Base-by-base conservation (phyloP, 2,329 filamentous ascomycete genomes). In the Fusarium continuum region DNA sequence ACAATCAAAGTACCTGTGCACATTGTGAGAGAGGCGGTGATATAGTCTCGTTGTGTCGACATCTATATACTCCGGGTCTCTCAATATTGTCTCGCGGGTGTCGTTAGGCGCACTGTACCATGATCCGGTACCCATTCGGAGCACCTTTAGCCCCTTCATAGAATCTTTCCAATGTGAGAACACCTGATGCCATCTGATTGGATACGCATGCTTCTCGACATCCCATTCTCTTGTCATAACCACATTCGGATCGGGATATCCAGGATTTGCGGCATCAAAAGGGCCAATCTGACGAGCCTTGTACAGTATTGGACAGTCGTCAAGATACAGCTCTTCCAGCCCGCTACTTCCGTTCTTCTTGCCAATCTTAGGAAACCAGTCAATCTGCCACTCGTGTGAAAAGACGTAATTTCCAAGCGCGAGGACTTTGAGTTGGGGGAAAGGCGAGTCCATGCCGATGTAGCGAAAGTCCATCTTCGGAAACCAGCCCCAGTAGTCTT, bases 361-460 rank as follows among this genome's bases (percentile, higher is more conserved):
- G 5, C 65, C 72, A 4, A 83, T 71, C 0, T 73, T 74, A 0
- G 78, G 54, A 5, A 84, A 75, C 80, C 80, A 83, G 9, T 78
- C 76, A 1, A 82, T 64, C 48, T 83, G 80, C 72, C 75, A 78
- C 17, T 81, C 75, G 28, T 81, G 74, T 5, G 73, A 73, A 41
- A 84, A 81, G 4, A 74, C 72, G 17, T 76, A 79, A 2, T 76
- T 76, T 1, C 78, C 78, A 0, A 84, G 61, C 0, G 74, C 69
- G 1, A 83, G 72, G 0, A 75, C 71, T 26, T 73, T 73, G 5
- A 83, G 74, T 1, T 72, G 67, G 0, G 78, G 78, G 25, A 82
- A 78, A 1, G 59, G 59, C 0, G 25, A 11, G 2, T 35, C 41
- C 0, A 23, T 16, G 52, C 49, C 38, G 1, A 61, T 52, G 17